Percentiles rank a stretch among this genome's conserved stretches.
phyloP scores from a whole-genome alignment of 306 rosid species.

The Castanopsis chinensis region DNA sequence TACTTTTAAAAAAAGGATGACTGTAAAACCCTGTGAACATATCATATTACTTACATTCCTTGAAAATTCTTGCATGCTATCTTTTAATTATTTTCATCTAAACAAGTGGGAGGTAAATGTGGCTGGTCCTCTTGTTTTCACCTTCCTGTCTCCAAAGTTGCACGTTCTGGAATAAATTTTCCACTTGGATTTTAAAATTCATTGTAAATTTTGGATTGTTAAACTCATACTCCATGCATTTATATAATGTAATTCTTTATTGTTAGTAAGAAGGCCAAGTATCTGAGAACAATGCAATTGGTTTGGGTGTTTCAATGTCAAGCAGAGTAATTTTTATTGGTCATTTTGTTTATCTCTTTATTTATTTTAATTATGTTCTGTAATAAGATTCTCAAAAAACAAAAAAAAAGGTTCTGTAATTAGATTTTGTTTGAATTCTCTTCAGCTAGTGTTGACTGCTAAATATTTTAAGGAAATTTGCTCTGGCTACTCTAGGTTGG shows the following conservation, averaged over 20 bases:
- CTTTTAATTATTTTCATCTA: neutral
- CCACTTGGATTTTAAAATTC: neutral
- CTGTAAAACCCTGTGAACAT: neutral
- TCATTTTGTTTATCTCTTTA: neutral
- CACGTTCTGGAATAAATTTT: neutral
- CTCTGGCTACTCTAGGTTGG: constrained; percentile 72
- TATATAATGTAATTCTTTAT: neutral
- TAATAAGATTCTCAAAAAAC: neutral
- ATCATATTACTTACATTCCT: neutral
- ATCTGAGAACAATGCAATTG: constrained; percentile 1
- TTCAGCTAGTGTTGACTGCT: neutral
- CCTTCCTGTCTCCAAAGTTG: neutral
- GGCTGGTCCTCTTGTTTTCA: neutral
- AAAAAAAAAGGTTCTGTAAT: neutral
- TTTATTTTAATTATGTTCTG: neutral
- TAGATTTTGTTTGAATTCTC: neutral
- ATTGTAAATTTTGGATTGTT: constrained; percentile 1
- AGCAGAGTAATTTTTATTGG: neutral
- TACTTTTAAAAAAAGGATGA: neutral
- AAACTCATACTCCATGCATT: constrained; percentile 4
- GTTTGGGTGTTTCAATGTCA: neutral
- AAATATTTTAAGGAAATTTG: constrained; percentile 29
- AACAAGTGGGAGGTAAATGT: neutral
- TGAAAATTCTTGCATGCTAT: neutral
- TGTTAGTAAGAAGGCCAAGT: constrained; percentile 9